phyloP scores from a whole-genome alignment of 768 basidiomycete genomes.

The Steccherinum ochraceum region DNA sequence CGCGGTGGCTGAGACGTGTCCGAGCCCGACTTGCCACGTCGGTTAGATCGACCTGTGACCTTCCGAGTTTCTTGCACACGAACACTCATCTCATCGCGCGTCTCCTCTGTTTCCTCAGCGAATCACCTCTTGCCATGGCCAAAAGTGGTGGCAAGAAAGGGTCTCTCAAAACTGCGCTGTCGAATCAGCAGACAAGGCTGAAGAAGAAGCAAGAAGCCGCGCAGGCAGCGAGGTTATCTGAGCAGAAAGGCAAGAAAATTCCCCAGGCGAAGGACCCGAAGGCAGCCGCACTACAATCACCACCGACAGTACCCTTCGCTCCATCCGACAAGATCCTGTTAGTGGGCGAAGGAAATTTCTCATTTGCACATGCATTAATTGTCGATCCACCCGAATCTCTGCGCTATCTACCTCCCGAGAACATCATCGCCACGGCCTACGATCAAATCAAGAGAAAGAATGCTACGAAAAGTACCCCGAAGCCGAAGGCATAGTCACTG shows the following conservation, averaged over 20 bases:
- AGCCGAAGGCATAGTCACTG: slow-evolving; percentile 49
- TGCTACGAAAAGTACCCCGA: slow-evolving; percentile 84
- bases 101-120: background rate
- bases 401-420: slow-evolving; percentile 49
- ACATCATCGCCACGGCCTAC: slow-evolving; percentile 80
- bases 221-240: slow-evolving; percentile 46
- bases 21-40: background rate
- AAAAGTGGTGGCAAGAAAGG: slow-evolving; percentile 32
- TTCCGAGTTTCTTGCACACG: background rate
- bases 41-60: background rate
- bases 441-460: slow-evolving; percentile 69
- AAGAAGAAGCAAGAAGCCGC: slow-evolving; percentile 50
- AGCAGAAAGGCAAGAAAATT: slow-evolving; percentile 29
- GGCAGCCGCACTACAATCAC: too few species aligned
- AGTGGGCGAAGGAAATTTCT: slow-evolving; percentile 94
- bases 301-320: slow-evolving; percentile 54
- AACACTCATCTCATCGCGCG: background rate
- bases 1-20: slow-evolving; percentile 3
- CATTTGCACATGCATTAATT: slow-evolving; percentile 75
- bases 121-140: slow-evolving; percentile 5
- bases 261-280: slow-evolving; percentile 28
- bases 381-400: slow-evolving; percentile 38
- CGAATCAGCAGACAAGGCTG: slow-evolving; percentile 62
- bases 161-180: slow-evolving; percentile 59
- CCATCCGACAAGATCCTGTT: slow-evolving; percentile 65